These are phyloP conservation scores for Plasmodium relictum DNA, from an alignment of 169 alveolate species.

Conservation along the genomic window DNA sequence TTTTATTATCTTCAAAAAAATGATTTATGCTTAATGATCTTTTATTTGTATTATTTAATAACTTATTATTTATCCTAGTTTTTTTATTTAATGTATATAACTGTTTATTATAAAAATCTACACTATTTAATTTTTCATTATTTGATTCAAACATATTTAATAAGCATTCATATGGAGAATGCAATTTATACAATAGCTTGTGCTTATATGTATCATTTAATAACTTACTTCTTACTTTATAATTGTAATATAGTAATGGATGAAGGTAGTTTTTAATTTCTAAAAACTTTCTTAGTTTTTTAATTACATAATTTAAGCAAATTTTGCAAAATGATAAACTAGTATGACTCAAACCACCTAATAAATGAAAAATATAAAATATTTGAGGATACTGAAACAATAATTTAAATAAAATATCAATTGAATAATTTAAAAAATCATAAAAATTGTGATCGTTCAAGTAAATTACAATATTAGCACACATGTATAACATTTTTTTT, in stretches of 20 bases:
- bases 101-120: background rate
- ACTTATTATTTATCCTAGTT: background rate
- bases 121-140: background rate
- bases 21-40: too few species aligned
- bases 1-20: too few species aligned
- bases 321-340: constrained; percentile 52
- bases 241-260: constrained; percentile 35
- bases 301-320: constrained; percentile 57
- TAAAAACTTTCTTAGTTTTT: constrained; percentile 22
- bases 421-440: constrained; percentile 53
- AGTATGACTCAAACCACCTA: constrained; percentile 52
- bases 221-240: constrained; percentile 23
- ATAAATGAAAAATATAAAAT: constrained; percentile 55
- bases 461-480: constrained; percentile 33
- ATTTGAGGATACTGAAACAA: constrained; percentile 69
- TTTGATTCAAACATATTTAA: background rate
- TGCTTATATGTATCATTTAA: background rate
- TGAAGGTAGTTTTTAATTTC: constrained; percentile 32
- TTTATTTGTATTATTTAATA: background rate
- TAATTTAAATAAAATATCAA: constrained; percentile 56
- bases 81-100: background rate
- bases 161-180: constrained; percentile 58
- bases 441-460: constrained; percentile 43
- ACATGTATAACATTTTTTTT: constrained; percentile 51
- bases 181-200: constrained; percentile 29